Percentiles rank a stretch among this genome's conserved stretches.
phyloP scores from a whole-genome alignment of 1,284 basidiomycete species.

The Waitea zeae region DNA sequence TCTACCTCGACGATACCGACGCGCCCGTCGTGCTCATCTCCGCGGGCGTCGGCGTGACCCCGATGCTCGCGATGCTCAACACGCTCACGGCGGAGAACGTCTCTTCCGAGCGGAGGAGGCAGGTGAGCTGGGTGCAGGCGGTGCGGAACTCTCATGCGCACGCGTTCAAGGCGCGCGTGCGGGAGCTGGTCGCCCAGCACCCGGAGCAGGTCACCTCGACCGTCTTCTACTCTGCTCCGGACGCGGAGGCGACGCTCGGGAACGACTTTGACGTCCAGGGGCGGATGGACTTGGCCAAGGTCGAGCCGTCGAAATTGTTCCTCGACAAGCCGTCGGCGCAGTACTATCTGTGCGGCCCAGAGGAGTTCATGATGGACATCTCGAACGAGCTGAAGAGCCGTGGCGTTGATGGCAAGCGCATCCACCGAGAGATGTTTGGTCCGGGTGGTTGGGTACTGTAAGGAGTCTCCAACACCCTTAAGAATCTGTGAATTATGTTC shows the following conservation, averaged over 20 bases:
- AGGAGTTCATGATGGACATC: conserved; percentile 11
- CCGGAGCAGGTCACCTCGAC: conserved; percentile 6
- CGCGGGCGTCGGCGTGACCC: conserved; percentile 12
- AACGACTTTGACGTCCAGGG: conserved; percentile 9
- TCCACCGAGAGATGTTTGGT: conserved; percentile 12
- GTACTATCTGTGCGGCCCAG: conserved; percentile 13
- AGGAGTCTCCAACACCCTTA: too few relatives aligned
- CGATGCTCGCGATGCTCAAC: conserved; percentile 12
- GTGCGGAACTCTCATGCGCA: conserved; percentile 9
- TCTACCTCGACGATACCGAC: conserved; percentile 11
- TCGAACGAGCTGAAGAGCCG: conserved; percentile 7
- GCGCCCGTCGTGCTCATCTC: conserved; percentile 12
- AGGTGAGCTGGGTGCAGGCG: conserved; percentile 11
- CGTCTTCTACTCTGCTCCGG: conserved; percentile 9
- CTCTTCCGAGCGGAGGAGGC: conserved; percentile 3
- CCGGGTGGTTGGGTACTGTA: too few relatives aligned
- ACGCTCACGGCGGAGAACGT: conserved; percentile 6
- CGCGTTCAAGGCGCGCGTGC: conserved; percentile 9
- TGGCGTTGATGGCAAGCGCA: conserved; percentile 7
- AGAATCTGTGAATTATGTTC: too few relatives aligned
- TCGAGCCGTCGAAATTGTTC: conserved; percentile 6
- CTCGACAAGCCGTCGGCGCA: conserved; percentile 8
- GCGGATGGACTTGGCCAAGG: conserved; percentile 8
- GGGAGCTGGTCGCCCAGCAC: conserved; percentile 5
- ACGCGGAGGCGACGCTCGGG: conserved; percentile 6